These are phyloP conservation scores for Venturia aucupariae DNA, from an alignment of 2,329 filamentous ascomycete species.

Conservation along the genomic window DNA sequence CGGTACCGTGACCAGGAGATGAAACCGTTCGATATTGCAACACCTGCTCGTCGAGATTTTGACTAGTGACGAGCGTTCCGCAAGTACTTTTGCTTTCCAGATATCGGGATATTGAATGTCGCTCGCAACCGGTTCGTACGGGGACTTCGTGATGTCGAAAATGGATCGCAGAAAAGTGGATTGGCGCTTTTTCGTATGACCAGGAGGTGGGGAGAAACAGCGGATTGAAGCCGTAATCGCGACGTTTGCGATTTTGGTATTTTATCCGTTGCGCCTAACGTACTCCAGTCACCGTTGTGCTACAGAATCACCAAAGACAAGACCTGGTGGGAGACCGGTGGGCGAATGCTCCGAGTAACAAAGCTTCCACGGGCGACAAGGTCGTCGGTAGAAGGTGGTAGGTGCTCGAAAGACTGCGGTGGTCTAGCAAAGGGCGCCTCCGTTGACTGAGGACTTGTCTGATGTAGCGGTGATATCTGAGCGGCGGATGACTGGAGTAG, in stretches of 20 bases:
- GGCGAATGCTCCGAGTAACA: constrained; percentile 28
- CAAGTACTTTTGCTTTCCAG: constrained; percentile 11
- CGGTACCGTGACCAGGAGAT: constrained; percentile 12
- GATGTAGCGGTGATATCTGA: constrained; percentile 29
- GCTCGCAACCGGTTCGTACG: constrained; percentile 5
- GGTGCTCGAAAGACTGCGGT: constrained; percentile 25
- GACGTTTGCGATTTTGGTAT: constrained; percentile 4
- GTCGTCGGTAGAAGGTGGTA: constrained; percentile 8
- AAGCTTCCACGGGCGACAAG: constrained; percentile 11
- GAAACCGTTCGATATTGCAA: constrained; percentile 13
- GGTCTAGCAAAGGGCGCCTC: constrained; percentile 31
- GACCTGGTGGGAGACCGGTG: constrained; percentile 27
- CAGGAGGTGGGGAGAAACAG: constrained; percentile 6
- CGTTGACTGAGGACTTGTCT: constrained; percentile 31
- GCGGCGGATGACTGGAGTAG: constrained; percentile 35
- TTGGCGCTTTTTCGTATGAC: constrained; percentile 5
- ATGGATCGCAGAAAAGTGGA: constrained; percentile 2
- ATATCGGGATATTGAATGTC: constrained; percentile 5
- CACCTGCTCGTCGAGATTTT: constrained; percentile 11
- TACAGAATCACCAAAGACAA: constrained; percentile 34
- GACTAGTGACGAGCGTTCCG: constrained; percentile 11
- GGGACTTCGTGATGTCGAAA: constrained; percentile 2
- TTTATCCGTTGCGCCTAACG: constrained; percentile 1
- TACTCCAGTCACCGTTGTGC: constrained; percentile 35
- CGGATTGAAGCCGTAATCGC: constrained; percentile 11